A percentile compares a stretch with the other conserved stretches of the same genome.
These are phyloP conservation scores for Trametes pubescens DNA, from an alignment of 1,284 basidiomycete species.

Conservation along the genomic window DNA sequence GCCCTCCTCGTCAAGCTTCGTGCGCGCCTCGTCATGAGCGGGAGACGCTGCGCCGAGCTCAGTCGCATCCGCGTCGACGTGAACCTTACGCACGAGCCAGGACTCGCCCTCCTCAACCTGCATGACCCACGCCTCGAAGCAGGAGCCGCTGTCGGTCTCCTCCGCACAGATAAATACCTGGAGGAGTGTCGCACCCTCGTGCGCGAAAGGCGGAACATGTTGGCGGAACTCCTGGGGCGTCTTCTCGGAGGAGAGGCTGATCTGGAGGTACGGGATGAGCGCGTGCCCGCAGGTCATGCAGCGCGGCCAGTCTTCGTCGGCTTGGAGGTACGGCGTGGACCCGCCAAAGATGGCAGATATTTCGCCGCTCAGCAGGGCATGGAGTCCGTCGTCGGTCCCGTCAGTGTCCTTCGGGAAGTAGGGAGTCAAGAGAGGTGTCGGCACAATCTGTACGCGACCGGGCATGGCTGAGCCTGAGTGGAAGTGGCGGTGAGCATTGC, in stretches of 20 bases:
- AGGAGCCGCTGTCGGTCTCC: slow-evolving; percentile 8
- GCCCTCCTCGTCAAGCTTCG: slow-evolving; percentile 13
- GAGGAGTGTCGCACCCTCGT: slow-evolving; percentile 16
- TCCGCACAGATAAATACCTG: slow-evolving; percentile 23
- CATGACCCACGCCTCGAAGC: slow-evolving; percentile 8
- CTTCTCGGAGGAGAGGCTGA: slow-evolving; percentile 21
- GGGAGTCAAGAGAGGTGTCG: slow-evolving; percentile 8
- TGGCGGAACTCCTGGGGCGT: slow-evolving; percentile 25
- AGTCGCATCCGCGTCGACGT: slow-evolving; percentile 1
- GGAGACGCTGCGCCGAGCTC: neutral
- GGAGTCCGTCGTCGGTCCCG: neutral
- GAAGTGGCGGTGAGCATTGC: no score
- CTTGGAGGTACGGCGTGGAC: slow-evolving; percentile 12
- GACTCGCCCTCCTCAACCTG: slow-evolving; percentile 10
- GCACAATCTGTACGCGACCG: neutral
- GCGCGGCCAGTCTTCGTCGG: slow-evolving; percentile 21
- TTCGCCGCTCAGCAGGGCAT: slow-evolving; percentile 7
- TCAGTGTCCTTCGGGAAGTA: slow-evolving; percentile 25
- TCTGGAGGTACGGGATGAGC: slow-evolving; percentile 27
- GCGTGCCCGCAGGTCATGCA: slow-evolving; percentile 15
- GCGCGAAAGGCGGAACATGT: slow-evolving; percentile 8
- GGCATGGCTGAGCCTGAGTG: neutral
- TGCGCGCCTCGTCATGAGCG: slow-evolving; percentile 2
- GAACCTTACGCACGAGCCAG: slow-evolving; percentile 17
- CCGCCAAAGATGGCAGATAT: slow-evolving; percentile 27